A percentile compares a stretch with the other conserved stretches of the same genome.
Conservation (phyloP, 805 yeast species). For the Zygotorulaspora danielsina region DNA sequence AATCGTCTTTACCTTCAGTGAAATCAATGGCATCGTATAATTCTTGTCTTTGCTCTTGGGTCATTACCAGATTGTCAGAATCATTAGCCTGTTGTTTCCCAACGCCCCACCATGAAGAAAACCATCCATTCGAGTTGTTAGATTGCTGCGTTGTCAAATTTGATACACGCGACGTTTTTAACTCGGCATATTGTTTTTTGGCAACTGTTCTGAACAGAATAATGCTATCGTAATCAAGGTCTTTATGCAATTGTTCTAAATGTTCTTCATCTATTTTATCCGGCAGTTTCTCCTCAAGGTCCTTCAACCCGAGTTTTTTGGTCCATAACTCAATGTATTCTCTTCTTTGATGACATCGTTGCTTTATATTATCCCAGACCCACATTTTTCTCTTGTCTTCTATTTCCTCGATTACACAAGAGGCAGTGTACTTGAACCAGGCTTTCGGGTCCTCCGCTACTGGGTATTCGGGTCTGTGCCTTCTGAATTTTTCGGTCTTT, state of each 20-base stretch:
- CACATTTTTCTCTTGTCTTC: slow-evolving; percentile 76
- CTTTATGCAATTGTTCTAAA: slow-evolving; percentile 53
- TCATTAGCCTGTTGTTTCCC: slow-evolving; percentile 28
- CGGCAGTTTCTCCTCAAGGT: slow-evolving; percentile 29
- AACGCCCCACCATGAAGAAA: slow-evolving; percentile 64
- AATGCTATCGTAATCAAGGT: slow-evolving; percentile 69
- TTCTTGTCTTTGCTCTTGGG: slow-evolving; percentile 86
- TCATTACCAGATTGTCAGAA: slow-evolving; percentile 47
- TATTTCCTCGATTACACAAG: slow-evolving; percentile 71
- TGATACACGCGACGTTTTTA: slow-evolving; percentile 34
- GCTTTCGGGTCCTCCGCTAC: slow-evolving; percentile 58
- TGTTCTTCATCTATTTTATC: slow-evolving; percentile 39
- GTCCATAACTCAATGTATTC: slow-evolving; percentile 68
- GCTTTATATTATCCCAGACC: slow-evolving; percentile 81
- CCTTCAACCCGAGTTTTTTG: slow-evolving; percentile 41
- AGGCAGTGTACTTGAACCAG: slow-evolving; percentile 81
- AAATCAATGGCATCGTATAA: slow-evolving; percentile 90
- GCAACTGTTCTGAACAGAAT: slow-evolving; percentile 82
- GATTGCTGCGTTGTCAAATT: slow-evolving; percentile 15
- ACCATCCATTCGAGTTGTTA: slow-evolving; percentile 49
- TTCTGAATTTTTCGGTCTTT: slow-evolving; percentile 70
- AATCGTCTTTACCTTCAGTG: slow-evolving; percentile 53
- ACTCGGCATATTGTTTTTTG: slow-evolving; percentile 58
- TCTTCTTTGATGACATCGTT: slow-evolving; percentile 67
- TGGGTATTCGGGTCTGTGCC: slow-evolving; percentile 56